Percentiles rank a stretch among this genome's conserved stretches.
These are phyloP conservation scores for Aspergillus baeticus DNA, from an alignment of 495 filamentous ascomycete genomes.

Conservation along the genomic window DNA sequence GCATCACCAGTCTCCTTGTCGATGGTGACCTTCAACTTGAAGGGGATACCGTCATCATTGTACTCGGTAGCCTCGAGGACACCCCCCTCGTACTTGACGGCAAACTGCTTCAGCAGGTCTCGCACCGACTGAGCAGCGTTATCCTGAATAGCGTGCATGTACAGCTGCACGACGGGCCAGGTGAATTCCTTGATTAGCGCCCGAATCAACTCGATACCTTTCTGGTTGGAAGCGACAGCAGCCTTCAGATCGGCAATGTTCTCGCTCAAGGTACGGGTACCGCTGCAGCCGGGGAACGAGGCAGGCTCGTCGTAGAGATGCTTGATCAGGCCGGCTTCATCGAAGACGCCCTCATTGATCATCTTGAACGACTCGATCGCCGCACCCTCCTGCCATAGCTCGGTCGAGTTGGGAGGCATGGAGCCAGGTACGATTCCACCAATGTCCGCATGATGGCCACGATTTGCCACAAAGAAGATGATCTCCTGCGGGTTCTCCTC, in stretches of 20 bases:
- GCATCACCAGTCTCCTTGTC: constrained; percentile 80
- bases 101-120: constrained; percentile 72
- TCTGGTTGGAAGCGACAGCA: constrained; percentile 92
- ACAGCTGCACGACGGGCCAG: constrained; percentile 85
- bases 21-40: constrained; percentile 80
- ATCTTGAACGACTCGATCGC: constrained; percentile 91
- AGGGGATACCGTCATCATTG: constrained; percentile 94
- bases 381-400: constrained; percentile 90
- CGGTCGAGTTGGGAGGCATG: constrained; percentile 91
- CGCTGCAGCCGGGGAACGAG: constrained; percentile 79
- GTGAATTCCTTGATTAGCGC: constrained; percentile 84
- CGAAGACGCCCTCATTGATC: constrained; percentile 83
- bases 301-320: constrained; percentile 82
- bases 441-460: constrained; percentile 79
- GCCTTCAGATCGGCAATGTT: constrained; percentile 96
- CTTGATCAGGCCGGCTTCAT: constrained; percentile 79
- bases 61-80: constrained; percentile 80
- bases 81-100: constrained; percentile 67
- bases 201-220: constrained; percentile 86
- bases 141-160: constrained; percentile 89
- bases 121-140: constrained; percentile 85
- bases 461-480: constrained; percentile 87
- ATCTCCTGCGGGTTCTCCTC: constrained; percentile 58
- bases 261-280: constrained; percentile 82
- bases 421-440: constrained; percentile 91